These are phyloP conservation scores for Actinomucor elegans DNA, from an alignment of 371 early-diverging fungal genomes.

Conservation along the genomic window DNA sequence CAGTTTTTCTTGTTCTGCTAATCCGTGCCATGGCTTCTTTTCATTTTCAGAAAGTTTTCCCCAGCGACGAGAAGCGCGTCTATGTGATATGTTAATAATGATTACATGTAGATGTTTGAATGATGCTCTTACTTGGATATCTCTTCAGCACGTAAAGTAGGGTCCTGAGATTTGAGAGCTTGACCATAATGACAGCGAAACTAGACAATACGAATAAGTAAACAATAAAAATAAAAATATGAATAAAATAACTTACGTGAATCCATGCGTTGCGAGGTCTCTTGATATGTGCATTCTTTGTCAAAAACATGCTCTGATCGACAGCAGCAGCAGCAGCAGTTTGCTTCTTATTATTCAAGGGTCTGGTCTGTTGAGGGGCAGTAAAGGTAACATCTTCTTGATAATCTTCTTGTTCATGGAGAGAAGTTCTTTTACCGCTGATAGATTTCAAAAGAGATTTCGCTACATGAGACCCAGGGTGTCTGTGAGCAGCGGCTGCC, in stretches of 20 bases:
- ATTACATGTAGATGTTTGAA: not conserved
- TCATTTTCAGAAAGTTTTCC: slow-evolving; percentile 42
- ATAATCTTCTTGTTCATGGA: not conserved
- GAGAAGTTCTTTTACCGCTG: not conserved
- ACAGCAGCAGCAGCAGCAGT: slow-evolving; percentile 2
- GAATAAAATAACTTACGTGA: slow-evolving; percentile 21
- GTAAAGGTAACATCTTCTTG: not conserved
- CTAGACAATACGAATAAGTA: slow-evolving; percentile 10
- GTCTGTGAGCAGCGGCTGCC: slow-evolving; percentile 23
- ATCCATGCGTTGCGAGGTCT: slow-evolving; percentile 45
- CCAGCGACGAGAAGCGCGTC: slow-evolving; percentile 51
- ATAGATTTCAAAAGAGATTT: slow-evolving; percentile 28
- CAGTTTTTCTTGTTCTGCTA: slow-evolving; percentile 47
- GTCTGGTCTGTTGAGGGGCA: not conserved
- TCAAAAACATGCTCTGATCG: slow-evolving; percentile 33
- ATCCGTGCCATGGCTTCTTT: slow-evolving; percentile 52
- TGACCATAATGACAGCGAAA: slow-evolving; percentile 41
- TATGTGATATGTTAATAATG: slow-evolving; percentile 5
- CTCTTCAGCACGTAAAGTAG: slow-evolving; percentile 38
- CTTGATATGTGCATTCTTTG: slow-evolving; percentile 41
- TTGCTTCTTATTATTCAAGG: slow-evolving; percentile 4
- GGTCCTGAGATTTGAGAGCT: slow-evolving; percentile 36
- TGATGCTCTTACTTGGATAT: slow-evolving; percentile 36
- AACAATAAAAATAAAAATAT: not conserved
- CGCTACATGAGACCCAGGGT: slow-evolving; percentile 34